phyloP scores from a whole-genome alignment of 257 asterid genomes.

The Solanum tarapatanum region DNA sequence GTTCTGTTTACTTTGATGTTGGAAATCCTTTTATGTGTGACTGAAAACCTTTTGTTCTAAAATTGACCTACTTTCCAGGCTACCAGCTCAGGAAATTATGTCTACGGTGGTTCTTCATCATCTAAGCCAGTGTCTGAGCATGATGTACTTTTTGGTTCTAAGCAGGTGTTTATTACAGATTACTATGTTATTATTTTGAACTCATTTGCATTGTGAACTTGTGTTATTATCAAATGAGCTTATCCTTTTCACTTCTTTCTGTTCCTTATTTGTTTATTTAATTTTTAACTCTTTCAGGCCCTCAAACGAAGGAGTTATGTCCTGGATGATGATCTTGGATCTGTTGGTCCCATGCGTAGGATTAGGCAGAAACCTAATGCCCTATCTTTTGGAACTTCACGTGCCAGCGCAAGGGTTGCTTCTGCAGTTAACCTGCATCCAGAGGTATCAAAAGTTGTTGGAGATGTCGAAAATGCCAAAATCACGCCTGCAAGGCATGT shows the following conservation, averaged over 20 bases:
- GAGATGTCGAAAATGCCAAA: constrained; percentile 27
- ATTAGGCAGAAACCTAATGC: constrained; percentile 63
- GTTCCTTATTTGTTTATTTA: not conserved
- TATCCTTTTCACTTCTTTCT: constrained; percentile 1
- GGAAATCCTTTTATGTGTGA: not conserved
- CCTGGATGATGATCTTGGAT: constrained; percentile 64
- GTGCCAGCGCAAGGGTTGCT: constrained; percentile 17
- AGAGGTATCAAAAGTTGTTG: constrained; percentile 26
- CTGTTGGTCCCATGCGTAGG: constrained; percentile 70
- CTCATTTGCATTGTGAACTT: not conserved
- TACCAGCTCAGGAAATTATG: constrained; percentile 22
- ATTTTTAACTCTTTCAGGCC: constrained; percentile 29
- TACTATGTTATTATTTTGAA: not conserved
- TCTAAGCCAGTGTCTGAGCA: constrained; percentile 22
- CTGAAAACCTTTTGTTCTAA: not conserved
- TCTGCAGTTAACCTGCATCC: constrained; percentile 26
- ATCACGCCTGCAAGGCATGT: constrained; percentile 42
- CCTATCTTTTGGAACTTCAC: constrained; percentile 17
- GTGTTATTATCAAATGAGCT: not conserved
- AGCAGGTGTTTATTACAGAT: constrained; percentile 23
- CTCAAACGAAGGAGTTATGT: constrained; percentile 72
- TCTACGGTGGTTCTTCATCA: constrained; percentile 31
- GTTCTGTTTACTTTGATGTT: not conserved
- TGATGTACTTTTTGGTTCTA: constrained; percentile 25
- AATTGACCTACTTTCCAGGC: constrained; percentile 36